Conservation (phyloP, 2,329 filamentous ascomycete species). For the Colletotrichum costaricense region DNA sequence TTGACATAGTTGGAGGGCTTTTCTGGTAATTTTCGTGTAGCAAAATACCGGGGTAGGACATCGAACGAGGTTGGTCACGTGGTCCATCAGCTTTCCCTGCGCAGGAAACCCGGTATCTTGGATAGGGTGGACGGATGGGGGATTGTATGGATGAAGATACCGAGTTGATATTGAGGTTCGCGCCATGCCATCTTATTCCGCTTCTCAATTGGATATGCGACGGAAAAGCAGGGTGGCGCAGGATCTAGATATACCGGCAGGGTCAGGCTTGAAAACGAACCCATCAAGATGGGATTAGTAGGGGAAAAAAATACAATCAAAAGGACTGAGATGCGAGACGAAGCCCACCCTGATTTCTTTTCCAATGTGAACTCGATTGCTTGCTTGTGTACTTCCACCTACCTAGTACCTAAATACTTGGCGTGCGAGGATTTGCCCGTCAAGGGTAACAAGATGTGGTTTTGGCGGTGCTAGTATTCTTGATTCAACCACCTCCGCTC, state of each 20-base stretch:
- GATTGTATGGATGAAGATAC: background rate
- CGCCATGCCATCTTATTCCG: background rate
- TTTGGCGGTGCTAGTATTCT: too few species aligned
- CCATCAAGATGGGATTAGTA: background rate
- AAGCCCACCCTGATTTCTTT: background rate
- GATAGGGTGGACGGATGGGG: too few species aligned
- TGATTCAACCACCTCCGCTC: too few species aligned
- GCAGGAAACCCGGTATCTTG: conserved; percentile 12
- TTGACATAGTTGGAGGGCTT: background rate
- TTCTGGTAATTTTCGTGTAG: background rate
- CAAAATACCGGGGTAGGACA: background rate
- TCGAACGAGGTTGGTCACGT: background rate
- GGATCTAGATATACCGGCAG: background rate
- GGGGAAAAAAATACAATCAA: background rate
- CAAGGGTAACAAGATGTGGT: too few species aligned
- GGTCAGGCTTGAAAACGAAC: background rate
- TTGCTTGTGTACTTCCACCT: background rate
- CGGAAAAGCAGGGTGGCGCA: background rate
- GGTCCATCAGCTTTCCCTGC: conserved; percentile 6
- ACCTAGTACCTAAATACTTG: too few species aligned
- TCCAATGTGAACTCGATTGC: background rate
- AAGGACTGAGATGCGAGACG: background rate
- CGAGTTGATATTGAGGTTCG: background rate
- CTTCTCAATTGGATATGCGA: background rate
- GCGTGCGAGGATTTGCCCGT: too few species aligned